Conservation (phyloP, 805 yeast species). For the Hanseniaspora taiwanica region DNA sequence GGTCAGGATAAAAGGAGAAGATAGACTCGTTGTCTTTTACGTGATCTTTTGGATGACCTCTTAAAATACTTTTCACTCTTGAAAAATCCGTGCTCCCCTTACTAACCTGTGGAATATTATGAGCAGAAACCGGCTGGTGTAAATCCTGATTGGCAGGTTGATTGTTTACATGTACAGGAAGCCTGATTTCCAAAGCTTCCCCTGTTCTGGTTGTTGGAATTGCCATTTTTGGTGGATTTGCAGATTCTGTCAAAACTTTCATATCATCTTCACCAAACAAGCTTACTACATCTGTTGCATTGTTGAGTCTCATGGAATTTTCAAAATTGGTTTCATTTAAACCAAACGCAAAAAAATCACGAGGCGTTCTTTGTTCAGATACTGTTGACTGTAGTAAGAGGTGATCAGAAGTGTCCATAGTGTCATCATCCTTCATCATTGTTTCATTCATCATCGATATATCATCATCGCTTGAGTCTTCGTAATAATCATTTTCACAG, state of each 20-base stretch:
- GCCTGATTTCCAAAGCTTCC: constrained; percentile 54
- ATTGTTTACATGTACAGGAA: not conserved
- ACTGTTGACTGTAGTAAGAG: not conserved
- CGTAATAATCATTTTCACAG: constrained; percentile 41
- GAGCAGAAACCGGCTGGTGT: not conserved
- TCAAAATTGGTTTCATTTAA: constrained; percentile 1
- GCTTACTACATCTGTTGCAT: constrained; percentile 24
- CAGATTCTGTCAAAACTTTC: constrained; percentile 26
- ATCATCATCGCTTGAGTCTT: constrained; percentile 59
- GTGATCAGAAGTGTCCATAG: constrained; percentile 1
- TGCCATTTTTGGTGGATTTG: constrained; percentile 57
- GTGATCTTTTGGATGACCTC: not conserved
- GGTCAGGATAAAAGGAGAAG: not conserved
- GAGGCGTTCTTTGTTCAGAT: constrained; percentile 4
- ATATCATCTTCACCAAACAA: constrained; percentile 25
- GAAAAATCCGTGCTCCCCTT: not conserved
- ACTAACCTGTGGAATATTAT: not conserved
- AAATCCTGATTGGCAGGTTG: not conserved
- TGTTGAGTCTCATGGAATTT: constrained; percentile 1
- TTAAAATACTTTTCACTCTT: not conserved
- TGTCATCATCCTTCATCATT: constrained; percentile 2
- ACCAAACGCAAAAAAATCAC: not conserved
- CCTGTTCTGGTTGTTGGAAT: constrained; percentile 74
- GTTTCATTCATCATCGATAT: constrained; percentile 5
- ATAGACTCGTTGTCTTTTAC: not conserved